Base-by-base conservation (phyloP, 2,329 filamentous ascomycete species). In the Aspergillus jensenii region DNA sequence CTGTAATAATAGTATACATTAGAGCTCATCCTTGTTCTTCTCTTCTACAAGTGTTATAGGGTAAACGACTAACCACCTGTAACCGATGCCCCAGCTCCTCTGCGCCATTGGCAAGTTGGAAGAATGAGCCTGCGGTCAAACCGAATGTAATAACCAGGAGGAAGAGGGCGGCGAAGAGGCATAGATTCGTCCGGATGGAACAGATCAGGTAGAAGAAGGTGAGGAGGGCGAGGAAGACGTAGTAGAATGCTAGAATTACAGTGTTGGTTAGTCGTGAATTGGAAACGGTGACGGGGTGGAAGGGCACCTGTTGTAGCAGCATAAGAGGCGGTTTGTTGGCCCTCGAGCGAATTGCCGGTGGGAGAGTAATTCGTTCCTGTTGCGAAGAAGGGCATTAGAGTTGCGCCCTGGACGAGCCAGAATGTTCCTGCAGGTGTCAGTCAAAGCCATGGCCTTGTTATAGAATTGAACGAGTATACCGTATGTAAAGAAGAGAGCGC, bases 401-500 rank as follows among this genome's bases (percentile, higher is more conserved):
- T 81, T 11, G 75, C 76, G 3, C 68, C 81, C 53, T 79, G 82
- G 27, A 77, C 74, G 39, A 83, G 72, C 81, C 81, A 84, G 71
- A 82, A 84, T 19, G 79, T 79, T 33, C 78, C 77, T 73, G 35
- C 15, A 7, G 15, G 5, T 37, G 35, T 8, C 1, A 31, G n/a
- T n/a, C n/a, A n/a, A n/a, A n/a, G n/a, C n/a, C n/a, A n/a, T n/a
- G n/a, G n/a, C n/a, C n/a, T n/a, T n/a, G n/a, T n/a, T n/a, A n/a
- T n/a, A n/a, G n/a, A n/a, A n/a, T n/a, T n/a, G n/a, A n/a, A n/a
- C n/a, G n/a, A n/a, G n/a, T n/a, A n/a, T n/a, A n/a, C n/a, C 78
- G 58, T 83, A 84, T 35, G 79, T 79, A 43, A 76, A 77, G 68
- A 83, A 85, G 56, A 81, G 76, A 11, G 83, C 81, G 53, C 79